Evolutionary conservation across 345 rosid genomes (phyloP), one percentile per base, ranked within the genome.

Genomic region (Linum trigynum): DNA sequence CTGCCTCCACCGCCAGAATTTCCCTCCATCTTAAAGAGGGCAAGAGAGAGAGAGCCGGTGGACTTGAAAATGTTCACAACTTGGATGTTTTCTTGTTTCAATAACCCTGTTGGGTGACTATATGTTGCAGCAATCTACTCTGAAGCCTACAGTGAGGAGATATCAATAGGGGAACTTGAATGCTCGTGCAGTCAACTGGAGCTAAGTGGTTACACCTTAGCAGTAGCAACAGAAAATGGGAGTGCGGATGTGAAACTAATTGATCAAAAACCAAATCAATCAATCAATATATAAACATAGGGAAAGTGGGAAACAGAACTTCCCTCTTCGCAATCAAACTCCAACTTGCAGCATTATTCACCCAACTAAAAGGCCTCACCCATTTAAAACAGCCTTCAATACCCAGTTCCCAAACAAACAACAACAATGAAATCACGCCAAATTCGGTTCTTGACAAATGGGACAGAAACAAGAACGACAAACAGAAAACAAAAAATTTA

Each of bases 21-120:
- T 15, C 82, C 83, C 72, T 84, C 89, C 89, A 84, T 84, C 11
- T 12, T 48, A 6, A 48, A 6, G 11, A 48, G 53, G 14, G 53
- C 9, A 48, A 48, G 32, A 23, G 32, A 23, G 32, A 23, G 32
- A 23, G 32, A 23, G 32, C 53, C 11, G 45, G 45, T 48, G 11
- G 53, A 48, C 14, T 48, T 15, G 53, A 48, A 15, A 48, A 48
- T 3, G 53, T 48, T 3, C 14, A 48, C 14, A 23, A 48, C 53
- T 48, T 48, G 53, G 53, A 48, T 48, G 32, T 43, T 48, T 3
- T 48, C 53, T 48, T 48, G 11, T 48, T 48, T 48, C 32, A 23
- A 23, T 23, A 23, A 23, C 32, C 32, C 32, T 23, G 53, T 1
- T 48, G 14, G 15, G 9, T 5, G 53, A 48, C 53, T 48, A 48